These are phyloP conservation scores for Acaromyces ingoldii DNA, from an alignment of 1,284 basidiomycete genomes.

Conservation along the genomic window DNA sequence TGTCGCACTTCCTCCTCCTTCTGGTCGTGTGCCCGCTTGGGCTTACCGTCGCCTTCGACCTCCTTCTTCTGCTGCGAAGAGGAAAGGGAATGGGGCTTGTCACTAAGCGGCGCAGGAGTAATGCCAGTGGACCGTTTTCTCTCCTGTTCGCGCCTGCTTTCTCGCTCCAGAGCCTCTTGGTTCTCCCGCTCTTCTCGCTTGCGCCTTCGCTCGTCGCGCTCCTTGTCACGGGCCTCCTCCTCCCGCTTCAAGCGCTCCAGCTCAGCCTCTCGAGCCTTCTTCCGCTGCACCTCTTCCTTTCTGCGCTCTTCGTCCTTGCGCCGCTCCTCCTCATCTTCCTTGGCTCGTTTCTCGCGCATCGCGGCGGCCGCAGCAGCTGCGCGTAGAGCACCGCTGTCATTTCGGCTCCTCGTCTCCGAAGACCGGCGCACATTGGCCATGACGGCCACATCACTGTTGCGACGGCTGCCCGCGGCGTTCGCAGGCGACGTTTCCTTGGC, in stretches of 20 bases:
- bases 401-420: not conserved
- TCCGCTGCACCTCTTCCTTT: conserved; percentile 4
- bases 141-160: conserved; percentile 6
- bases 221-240: not conserved
- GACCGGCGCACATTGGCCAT: conserved; percentile 5
- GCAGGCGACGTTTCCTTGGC: conserved; percentile 14
- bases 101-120: no score
- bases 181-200: not conserved
- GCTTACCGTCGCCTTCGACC: not conserved
- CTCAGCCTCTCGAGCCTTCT: conserved; percentile 5
- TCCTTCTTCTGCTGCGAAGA: no score
- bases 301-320: no score
- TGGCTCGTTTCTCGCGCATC: not conserved
- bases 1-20: conserved; percentile 12
- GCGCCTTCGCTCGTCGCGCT: conserved; percentile 1
- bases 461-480: no score
- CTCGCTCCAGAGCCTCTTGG: not conserved
- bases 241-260: conserved; percentile 11
- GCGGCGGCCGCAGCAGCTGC: conserved; percentile 2
- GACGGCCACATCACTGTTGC: no score
- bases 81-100: no score
- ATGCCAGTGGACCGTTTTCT: not conserved
- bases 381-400: not conserved
- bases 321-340: conserved; percentile 15
- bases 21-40: not conserved